phyloP scores from a whole-genome alignment of 2,329 filamentous ascomycete genomes.

The Fusarium citri region DNA sequence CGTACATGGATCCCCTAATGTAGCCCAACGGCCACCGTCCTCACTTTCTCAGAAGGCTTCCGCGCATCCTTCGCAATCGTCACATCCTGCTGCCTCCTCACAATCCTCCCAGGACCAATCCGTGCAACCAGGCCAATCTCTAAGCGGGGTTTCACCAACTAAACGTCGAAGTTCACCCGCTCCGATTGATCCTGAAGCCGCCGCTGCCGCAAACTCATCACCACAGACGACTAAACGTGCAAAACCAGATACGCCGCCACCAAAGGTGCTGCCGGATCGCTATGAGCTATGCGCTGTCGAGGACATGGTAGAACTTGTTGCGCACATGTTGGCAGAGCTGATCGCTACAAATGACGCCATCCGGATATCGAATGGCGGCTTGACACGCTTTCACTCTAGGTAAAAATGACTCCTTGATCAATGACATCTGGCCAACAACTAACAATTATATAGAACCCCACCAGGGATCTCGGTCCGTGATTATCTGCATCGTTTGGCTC shows the following conservation, averaged over 20 bases:
- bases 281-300: constrained; percentile 87
- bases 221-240: constrained; percentile 62
- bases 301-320: constrained; percentile 89
- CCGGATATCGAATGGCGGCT: constrained; percentile 75
- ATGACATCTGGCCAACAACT: constrained; percentile 29
- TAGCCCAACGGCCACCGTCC: constrained; percentile 33
- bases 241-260: constrained; percentile 61
- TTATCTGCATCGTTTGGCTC: constrained; percentile 91
- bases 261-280: constrained; percentile 72
- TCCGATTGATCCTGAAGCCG: constrained; percentile 47
- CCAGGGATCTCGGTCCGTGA: constrained; percentile 95
- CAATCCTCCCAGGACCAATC: constrained; percentile 27
- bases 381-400: constrained; percentile 97
- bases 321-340: constrained; percentile 94
- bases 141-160: constrained; percentile 49
- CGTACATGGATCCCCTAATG: constrained; percentile 36
- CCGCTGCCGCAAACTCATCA: constrained; percentile 41
- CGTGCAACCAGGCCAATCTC: constrained; percentile 27
- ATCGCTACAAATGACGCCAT: constrained; percentile 95
- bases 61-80: constrained; percentile 37
- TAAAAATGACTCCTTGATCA: constrained; percentile 51
- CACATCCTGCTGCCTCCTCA: constrained; percentile 32
- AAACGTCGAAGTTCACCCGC: constrained; percentile 50
- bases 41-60: constrained; percentile 41
- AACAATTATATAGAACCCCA: constrained; percentile 62